These are phyloP conservation scores for Angomonas deanei DNA, from an alignment of 208 protist species.

Conservation along the genomic window DNA sequence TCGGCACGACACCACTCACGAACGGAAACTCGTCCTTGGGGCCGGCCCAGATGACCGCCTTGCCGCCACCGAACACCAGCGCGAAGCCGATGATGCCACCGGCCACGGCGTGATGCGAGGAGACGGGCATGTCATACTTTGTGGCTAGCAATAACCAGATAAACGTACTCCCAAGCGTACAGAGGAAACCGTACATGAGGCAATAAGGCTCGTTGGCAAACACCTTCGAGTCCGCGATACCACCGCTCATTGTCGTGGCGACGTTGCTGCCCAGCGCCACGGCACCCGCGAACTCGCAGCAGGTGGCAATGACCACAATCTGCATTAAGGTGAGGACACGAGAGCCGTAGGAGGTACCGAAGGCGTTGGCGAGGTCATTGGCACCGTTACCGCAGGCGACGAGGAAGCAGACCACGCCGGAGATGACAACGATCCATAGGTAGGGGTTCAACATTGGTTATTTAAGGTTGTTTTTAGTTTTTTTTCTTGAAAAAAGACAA, in stretches of 20 bases:
- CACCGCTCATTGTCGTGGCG: constrained; percentile 49
- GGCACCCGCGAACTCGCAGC: constrained; percentile 70
- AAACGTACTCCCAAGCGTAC: constrained; percentile 33
- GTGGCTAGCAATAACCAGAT: constrained; percentile 55
- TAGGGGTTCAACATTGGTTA: constrained; percentile 54
- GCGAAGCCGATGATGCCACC: constrained; percentile 71
- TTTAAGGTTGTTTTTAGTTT: too few species aligned
- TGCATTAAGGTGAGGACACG: constrained; percentile 56
- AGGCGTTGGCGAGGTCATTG: constrained; percentile 89
- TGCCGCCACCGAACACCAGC: constrained; percentile 49
- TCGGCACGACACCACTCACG: constrained; percentile 44
- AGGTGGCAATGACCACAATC: constrained; percentile 66
- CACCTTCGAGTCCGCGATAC: constrained; percentile 39
- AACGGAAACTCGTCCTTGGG: constrained; percentile 37
- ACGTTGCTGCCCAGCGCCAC: constrained; percentile 53
- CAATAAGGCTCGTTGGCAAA: constrained; percentile 55
- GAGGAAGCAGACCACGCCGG: constrained; percentile 64
- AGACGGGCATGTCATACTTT: constrained; percentile 34
- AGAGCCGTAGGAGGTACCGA: constrained; percentile 77
- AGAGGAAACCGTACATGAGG: constrained; percentile 76
- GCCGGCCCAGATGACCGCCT: constrained; percentile 44
- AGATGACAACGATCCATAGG: constrained; percentile 67
- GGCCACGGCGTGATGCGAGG: constrained; percentile 53
- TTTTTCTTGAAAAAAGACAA: too few species aligned
- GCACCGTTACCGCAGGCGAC: constrained; percentile 67